Evolutionary conservation across 2,329 filamentous ascomycete genomes (phyloP).

Genomic region (Coniochaeta sp.): DNA sequence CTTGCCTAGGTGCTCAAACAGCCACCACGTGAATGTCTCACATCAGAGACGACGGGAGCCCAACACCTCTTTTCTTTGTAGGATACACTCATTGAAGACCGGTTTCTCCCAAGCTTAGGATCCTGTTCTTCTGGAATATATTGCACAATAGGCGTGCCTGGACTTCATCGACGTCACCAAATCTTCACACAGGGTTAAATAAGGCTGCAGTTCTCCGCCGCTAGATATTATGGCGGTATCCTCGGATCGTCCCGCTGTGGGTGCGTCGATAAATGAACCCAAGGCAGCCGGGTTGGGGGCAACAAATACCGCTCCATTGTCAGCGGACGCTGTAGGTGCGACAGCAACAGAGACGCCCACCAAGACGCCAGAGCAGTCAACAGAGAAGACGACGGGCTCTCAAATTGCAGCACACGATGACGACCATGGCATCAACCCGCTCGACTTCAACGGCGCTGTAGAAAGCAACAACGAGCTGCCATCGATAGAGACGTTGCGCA

Average conservation of each 20-base stretch:
- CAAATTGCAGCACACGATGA: constrained; percentile 2
- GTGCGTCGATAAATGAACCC: background rate
- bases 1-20: background rate
- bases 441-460: constrained; percentile 50
- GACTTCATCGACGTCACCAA: background rate
- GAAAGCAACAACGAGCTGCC: constrained; percentile 50
- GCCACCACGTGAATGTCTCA: background rate
- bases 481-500: constrained; percentile 36
- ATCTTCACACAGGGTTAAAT: background rate
- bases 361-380: background rate
- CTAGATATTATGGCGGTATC: constrained; percentile 1
- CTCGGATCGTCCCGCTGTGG: constrained; percentile 1
- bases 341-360: background rate
- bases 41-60: background rate
- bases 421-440: constrained; percentile 16
- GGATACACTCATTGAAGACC: background rate
- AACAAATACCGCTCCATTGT: background rate
- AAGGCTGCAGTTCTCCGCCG: background rate
- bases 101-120: too few relatives aligned
- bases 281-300: background rate
- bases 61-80: background rate
- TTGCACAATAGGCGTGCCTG: background rate
- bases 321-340: background rate
- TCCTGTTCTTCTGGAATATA: background rate
- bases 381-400: background rate